Percentiles rank a stretch among this genome's conserved stretches.
Evolutionary conservation across 2,329 filamentous ascomycete species (phyloP).

Genomic region (Cladophialophora yegresii): DNA sequence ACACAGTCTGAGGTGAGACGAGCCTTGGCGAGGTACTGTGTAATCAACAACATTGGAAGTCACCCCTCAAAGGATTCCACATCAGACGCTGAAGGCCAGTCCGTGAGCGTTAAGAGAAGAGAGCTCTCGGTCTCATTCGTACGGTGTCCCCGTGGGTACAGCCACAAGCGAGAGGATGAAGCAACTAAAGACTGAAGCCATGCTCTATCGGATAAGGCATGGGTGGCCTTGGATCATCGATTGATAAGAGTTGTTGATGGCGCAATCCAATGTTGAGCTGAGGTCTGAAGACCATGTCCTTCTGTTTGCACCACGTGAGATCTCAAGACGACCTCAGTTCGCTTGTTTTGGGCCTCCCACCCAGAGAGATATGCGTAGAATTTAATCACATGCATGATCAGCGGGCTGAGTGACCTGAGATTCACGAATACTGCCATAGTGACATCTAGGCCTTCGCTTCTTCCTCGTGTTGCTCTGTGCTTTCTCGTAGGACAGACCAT

Average conservation of each 20-base stretch:
- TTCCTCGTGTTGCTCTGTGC: constrained; percentile 23
- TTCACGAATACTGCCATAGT: constrained; percentile 6
- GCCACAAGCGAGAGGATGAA: constrained; percentile 30
- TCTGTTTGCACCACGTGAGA: constrained; percentile 14
- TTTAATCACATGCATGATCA: neutral
- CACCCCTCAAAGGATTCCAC: neutral
- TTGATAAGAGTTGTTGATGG: constrained; percentile 25
- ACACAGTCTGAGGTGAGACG: neutral
- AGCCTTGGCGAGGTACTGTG: neutral
- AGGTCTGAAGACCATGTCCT: constrained; percentile 12
- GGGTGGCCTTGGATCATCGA: constrained; percentile 4
- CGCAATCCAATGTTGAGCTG: constrained; percentile 23
- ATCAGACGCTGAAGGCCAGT: neutral
- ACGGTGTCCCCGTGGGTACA: constrained; percentile 23
- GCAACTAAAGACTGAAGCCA: constrained; percentile 27
- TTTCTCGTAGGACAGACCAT: constrained; percentile 17
- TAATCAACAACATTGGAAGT: neutral
- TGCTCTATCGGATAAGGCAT: constrained; percentile 22
- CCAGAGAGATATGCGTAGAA: constrained; percentile 10
- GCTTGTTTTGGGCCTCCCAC: neutral
- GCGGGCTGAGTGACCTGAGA: neutral
- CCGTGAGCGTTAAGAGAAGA: neutral
- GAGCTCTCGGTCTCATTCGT: constrained; percentile 2
- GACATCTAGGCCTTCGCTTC: constrained; percentile 14
- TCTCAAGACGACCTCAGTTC: neutral